Conservation (phyloP, 1,284 basidiomycete genomes). For the Cryptococcus sp. region DNA sequence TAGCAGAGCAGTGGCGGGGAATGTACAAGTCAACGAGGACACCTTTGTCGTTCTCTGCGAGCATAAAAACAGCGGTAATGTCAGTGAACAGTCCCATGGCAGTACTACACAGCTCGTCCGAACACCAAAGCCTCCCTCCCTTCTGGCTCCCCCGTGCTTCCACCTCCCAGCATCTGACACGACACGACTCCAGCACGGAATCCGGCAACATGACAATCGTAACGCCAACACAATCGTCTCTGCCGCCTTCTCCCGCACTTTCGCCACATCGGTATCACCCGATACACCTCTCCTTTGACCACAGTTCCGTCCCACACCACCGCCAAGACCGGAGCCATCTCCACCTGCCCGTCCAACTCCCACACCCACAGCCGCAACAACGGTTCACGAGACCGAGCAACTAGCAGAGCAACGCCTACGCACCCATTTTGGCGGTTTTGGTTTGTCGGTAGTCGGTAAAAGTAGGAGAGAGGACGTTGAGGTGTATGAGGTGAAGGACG, state of each 20-base stretch:
- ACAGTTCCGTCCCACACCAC: background rate
- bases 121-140: too few relatives aligned
- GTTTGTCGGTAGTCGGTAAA: conserved; percentile 12
- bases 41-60: conserved; percentile 64
- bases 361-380: background rate
- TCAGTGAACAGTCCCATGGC: background rate
- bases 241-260: background rate
- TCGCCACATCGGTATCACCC: background rate
- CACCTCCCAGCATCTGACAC: too few relatives aligned
- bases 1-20: conserved; percentile 97
- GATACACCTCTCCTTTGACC: background rate
- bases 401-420: conserved; percentile 14
- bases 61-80: background rate
- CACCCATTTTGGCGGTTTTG: conserved; percentile 45
- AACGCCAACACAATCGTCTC: background rate
- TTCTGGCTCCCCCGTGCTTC: too few relatives aligned
- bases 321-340: background rate
- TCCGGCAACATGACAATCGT: background rate
- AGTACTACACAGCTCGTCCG: too few relatives aligned
- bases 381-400: background rate
- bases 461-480: conserved; percentile 6
- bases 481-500: background rate
- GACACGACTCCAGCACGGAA: background rate
- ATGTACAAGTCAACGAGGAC: conserved; percentile 99
- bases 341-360: background rate